Base-by-base conservation (phyloP, 345 rosid genomes). In the Boechera stricta region DNA sequence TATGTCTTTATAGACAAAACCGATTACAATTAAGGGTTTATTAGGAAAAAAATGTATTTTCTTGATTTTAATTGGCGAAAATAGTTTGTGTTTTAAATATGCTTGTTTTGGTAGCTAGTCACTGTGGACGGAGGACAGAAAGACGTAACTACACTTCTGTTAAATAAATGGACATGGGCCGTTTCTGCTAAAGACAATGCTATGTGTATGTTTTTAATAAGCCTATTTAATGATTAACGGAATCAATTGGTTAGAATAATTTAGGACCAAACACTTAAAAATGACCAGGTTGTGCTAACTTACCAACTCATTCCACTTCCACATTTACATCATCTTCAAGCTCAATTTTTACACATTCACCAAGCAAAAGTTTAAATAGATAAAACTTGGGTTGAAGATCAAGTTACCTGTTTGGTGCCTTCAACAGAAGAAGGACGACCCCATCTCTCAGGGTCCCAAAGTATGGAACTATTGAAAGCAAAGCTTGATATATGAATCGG, bases 381-480 rank as follows among this genome's bases (percentile, higher is more conserved):
- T 18, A 5, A 49, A 8, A 0, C 21, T 65, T 28, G 32, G 16
- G 2, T 53, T 52, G 45, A 71, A 35, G 58, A 9, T 54, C n/a
- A 63, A 70, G 76, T 56, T 72, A 89, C 91, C 89, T 87, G 94
- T n/a, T 86, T 84, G 63, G 83, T 82, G 72, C 77, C 85, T 81
- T 89, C 89, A 49, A 73, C 80, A 24, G 94, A 81, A 12, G 95
- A 88, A 52, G 90, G 88, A 32, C 97, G 89, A 74, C 97, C 97
- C 97, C 97, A 91, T 86, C 94, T 83, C 67, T 91, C 97, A 28
- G 94, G 94, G 61, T 91, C 94, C 97, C 94, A 91, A 63, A 91
- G 97, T 32, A 89, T 91, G 5, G 90, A 89, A 60, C 92, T 91
- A 79, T 89, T 91, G 70, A 89, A 91, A 26, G 84, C 97, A 70